These are phyloP conservation scores for Lachnum nothofagi DNA, from an alignment of 2,329 filamentous ascomycete genomes.

Conservation along the genomic window DNA sequence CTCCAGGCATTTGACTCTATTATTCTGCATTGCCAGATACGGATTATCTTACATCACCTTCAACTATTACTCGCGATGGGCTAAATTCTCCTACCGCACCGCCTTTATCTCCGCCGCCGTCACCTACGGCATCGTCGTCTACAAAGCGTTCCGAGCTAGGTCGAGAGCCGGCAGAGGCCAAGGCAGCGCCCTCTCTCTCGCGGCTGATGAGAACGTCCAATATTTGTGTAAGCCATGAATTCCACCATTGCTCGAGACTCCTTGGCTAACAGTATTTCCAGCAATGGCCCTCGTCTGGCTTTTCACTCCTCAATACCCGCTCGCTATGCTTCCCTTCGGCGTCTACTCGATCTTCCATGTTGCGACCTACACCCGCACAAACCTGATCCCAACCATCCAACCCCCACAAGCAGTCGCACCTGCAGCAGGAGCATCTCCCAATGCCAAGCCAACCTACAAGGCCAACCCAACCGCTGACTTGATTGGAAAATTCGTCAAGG, in stretches of 20 bases:
- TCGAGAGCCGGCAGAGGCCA: conserved; percentile 63
- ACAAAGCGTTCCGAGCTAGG: conserved; percentile 90
- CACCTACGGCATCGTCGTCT: conserved; percentile 97
- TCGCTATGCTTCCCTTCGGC: conserved; percentile 87
- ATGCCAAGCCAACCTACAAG: conserved; percentile 50
- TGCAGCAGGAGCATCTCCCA: conserved; percentile 50
- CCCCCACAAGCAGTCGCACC: conserved; percentile 55
- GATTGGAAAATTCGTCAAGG: conserved; percentile 92
- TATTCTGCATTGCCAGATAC: conserved; percentile 80
- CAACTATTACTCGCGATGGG: conserved; percentile 75
- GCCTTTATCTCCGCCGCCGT: conserved; percentile 84
- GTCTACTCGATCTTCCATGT: conserved; percentile 99
- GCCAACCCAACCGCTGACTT: conserved; percentile 63
- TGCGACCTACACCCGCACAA: conserved; percentile 89
- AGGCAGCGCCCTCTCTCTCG: conserved; percentile 57
- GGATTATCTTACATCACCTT: conserved; percentile 79
- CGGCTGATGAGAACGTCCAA: conserved; percentile 92
- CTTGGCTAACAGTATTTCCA: conserved; percentile 37
- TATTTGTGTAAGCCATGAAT: conserved; percentile 71
- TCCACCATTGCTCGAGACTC: background rate
- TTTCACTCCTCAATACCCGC: conserved; percentile 78
- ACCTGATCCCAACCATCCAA: conserved; percentile 81
- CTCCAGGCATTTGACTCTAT: conserved; percentile 75
- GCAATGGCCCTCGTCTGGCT: conserved; percentile 96
- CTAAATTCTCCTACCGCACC: conserved; percentile 79